phyloP scores from a whole-genome alignment of 2,329 filamentous ascomycete genomes.

The Helicocarpus griseus region DNA sequence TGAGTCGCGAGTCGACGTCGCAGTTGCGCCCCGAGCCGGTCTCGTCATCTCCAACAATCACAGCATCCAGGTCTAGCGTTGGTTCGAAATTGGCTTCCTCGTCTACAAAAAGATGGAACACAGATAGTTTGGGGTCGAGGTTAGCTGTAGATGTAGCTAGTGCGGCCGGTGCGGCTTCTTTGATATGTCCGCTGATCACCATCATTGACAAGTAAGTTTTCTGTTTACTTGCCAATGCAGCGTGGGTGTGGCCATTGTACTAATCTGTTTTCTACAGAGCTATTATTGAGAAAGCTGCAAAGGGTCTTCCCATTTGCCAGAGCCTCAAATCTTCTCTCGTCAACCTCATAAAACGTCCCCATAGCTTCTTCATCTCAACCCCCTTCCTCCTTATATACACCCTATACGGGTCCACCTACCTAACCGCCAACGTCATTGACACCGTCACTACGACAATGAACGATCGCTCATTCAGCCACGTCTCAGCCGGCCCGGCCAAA shows the following conservation, averaged over 20 bases:
- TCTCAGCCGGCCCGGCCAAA: constrained; percentile 67
- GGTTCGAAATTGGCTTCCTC: not conserved
- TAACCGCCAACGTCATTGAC: constrained; percentile 80
- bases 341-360: constrained; percentile 31
- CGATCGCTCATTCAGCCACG: constrained; percentile 45
- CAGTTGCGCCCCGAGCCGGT: not conserved
- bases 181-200: constrained; percentile 76
- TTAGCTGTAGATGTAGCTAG: constrained; percentile 59
- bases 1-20: constrained; percentile 1
- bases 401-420: constrained; percentile 80
- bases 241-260: no score
- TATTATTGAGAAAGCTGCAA: constrained; percentile 42
- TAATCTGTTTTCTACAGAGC: constrained; percentile 22
- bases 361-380: constrained; percentile 36
- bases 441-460: constrained; percentile 60
- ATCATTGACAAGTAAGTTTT: constrained; percentile 68
- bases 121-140: constrained; percentile 57
- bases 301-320: constrained; percentile 31
- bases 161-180: constrained; percentile 59
- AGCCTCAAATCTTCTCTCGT: constrained; percentile 32
- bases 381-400: constrained; percentile 42
- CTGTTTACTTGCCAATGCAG: no score
- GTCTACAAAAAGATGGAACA: constrained; percentile 54
- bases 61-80: not conserved
- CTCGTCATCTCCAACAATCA: constrained; percentile 1